These are phyloP conservation scores for Tanacetum coccineum DNA, from an alignment of 129 eudicot species.

Conservation along the genomic window DNA sequence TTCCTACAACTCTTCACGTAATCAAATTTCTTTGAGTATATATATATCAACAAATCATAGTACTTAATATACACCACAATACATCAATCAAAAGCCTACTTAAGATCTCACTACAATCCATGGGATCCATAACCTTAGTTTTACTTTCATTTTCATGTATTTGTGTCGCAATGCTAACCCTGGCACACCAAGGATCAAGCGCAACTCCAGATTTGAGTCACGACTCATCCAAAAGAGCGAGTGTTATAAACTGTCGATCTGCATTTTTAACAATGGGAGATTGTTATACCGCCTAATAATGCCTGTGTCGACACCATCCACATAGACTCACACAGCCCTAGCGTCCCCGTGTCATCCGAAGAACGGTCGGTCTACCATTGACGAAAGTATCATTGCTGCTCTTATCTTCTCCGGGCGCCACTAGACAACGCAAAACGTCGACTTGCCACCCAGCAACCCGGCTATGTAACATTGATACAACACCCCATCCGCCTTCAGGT, in stretches of 20 bases:
- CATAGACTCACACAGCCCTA: no score
- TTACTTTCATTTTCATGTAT: slow-evolving; percentile 27
- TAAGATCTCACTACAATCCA: slow-evolving; percentile 3
- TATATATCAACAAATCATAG: not conserved
- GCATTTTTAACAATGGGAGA: slow-evolving; percentile 22
- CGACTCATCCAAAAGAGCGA: slow-evolving; percentile 16
- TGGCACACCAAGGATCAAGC: slow-evolving; percentile 16
- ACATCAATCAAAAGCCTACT: slow-evolving; percentile 7
- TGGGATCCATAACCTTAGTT: slow-evolving; percentile 10
- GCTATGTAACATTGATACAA: no score
- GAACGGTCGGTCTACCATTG: no score
- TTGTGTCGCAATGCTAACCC: slow-evolving; percentile 22
- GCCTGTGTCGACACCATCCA: no score
- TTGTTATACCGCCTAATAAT: no score
- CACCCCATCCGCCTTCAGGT: no score
- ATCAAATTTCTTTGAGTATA: not conserved
- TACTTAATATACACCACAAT: not conserved
- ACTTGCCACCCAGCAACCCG: no score
- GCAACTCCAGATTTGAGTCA: slow-evolving; percentile 10
- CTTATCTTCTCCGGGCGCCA: no score
- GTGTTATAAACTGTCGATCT: slow-evolving; percentile 13
- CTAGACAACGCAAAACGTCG: no score
- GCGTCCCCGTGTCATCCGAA: no score
- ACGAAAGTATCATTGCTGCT: no score
- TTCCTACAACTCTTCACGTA: slow-evolving; percentile 7